Evolutionary conservation across 2,329 filamentous ascomycete species (phyloP), one percentile per base, ranked within the genome.

Genomic region (Colletotrichum sp.): DNA sequence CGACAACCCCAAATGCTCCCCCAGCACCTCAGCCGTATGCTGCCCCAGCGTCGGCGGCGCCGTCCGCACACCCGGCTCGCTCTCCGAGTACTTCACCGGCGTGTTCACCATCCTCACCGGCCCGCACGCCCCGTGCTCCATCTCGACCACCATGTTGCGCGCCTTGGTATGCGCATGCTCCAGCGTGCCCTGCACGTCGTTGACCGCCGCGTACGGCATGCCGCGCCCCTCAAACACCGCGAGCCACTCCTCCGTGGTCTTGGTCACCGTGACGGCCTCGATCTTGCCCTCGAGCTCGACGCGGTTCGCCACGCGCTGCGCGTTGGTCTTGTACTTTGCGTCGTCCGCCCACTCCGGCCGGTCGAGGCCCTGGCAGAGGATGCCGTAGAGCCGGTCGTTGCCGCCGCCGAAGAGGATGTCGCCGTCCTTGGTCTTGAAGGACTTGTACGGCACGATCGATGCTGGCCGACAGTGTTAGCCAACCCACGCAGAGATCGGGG

Each of bases 381-480:
- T 88, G 18, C 90, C 90, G 77, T 94, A 95, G 3, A 95, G 87
- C 8, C 91, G 88, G 80, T 94, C 92, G 79, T 95, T 95, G n/a
- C 92, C 93, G 32, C 93, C 93, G 6, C 93, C 93, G 63, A 94
- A 88, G 24, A 95, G 88, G 43, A 95, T 88, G 73, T 92, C 91
- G n/a, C 93, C 92, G 77, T 95, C 93, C 71, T 90, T 91, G 6
- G 93, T 95, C 80, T 92, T 90, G 83, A 95, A 99, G 1, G 95
- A 95, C 80, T 94, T 93, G 84, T 99, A 99, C 0, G 97, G 97
- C 0, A 99, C 97, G 82, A 99, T 99, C 0, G 95, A 98, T n/a
- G 96, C 94, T 32, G 28, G 30, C 4, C 1, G 30, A 32, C 30
- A 12, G 30, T 32, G 30, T 32, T 10, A 32, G 30, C 30, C 12